Evolutionary conservation across 495 filamentous ascomycete species (phyloP).

Genomic region (Neurospora sp.): DNA sequence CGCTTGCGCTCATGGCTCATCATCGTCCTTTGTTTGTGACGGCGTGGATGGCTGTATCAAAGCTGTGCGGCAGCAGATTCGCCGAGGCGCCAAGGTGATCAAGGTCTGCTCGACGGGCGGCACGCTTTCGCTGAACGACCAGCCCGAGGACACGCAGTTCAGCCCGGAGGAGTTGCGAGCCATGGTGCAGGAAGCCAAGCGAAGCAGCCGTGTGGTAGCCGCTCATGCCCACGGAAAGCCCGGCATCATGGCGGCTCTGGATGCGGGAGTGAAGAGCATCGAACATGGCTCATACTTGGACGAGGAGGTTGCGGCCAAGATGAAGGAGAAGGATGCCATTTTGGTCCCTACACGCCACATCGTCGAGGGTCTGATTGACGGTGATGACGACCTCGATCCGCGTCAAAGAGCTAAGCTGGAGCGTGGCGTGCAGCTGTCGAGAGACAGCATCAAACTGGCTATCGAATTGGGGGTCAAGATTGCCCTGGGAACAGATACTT

Average conservation of each 20-base stretch:
- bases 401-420: slow-evolving; percentile 30
- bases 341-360: slow-evolving; percentile 36
- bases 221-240: slow-evolving; percentile 43
- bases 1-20: slow-evolving; percentile 7
- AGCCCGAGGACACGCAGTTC: slow-evolving; percentile 39
- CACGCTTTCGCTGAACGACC: slow-evolving; percentile 33
- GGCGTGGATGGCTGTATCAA: slow-evolving; percentile 37
- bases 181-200: slow-evolving; percentile 39
- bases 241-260: slow-evolving; percentile 39
- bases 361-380: slow-evolving; percentile 24
- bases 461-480: slow-evolving; percentile 27
- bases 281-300: slow-evolving; percentile 39
- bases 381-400: slow-evolving; percentile 17
- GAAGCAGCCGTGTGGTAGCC: slow-evolving; percentile 34
- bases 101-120: slow-evolving; percentile 43
- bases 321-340: slow-evolving; percentile 34
- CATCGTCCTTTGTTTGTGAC: slow-evolving; percentile 22
- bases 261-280: slow-evolving; percentile 35
- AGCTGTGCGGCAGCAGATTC: slow-evolving; percentile 38
- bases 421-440: slow-evolving; percentile 7
- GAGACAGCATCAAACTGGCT: slow-evolving; percentile 24
- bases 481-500: slow-evolving; percentile 37
- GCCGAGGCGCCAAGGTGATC: slow-evolving; percentile 39
- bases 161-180: slow-evolving; percentile 37
- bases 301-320: slow-evolving; percentile 36